Evolutionary conservation across 1,139 yeast species (phyloP).

Genomic region (Magnusiomyces ingens): DNA sequence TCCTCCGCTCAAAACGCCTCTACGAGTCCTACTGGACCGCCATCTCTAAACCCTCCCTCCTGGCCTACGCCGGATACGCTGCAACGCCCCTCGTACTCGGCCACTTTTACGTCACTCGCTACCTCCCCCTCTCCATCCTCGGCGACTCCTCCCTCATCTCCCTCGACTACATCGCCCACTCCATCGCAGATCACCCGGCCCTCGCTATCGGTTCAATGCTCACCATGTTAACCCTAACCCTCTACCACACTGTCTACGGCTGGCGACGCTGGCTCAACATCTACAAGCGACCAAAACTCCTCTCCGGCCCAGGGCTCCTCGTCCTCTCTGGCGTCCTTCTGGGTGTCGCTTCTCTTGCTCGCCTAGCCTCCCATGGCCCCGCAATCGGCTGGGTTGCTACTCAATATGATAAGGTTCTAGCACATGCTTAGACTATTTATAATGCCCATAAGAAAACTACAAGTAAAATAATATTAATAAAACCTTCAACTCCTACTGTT

Average conservation of each 20-base stretch:
- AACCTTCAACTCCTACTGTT: too few species aligned
- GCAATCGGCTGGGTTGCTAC: conserved; percentile 23
- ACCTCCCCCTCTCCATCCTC: conserved; percentile 46
- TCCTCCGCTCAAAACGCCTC: conserved; percentile 27
- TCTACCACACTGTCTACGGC: conserved; percentile 41
- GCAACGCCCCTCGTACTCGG: conserved; percentile 41
- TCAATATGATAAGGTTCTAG: conserved; percentile 18
- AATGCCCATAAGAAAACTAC: not conserved
- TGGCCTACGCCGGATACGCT: conserved; percentile 55
- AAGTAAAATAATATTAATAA: too few species aligned
- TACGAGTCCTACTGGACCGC: conserved; percentile 27
- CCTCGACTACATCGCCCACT: conserved; percentile 47
- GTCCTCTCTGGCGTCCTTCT: conserved; percentile 12
- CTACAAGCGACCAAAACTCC: not conserved
- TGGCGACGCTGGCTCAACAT: conserved; percentile 31
- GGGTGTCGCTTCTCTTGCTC: conserved; percentile 17
- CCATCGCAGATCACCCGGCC: conserved; percentile 28
- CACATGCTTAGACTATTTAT: not conserved
- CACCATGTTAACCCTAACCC: conserved; percentile 27
- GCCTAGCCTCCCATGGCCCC: conserved; percentile 18
- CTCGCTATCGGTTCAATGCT: conserved; percentile 19
- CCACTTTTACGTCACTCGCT: conserved; percentile 47
- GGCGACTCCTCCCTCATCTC: conserved; percentile 60
- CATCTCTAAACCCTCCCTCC: conserved; percentile 36
- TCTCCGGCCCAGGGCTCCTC: not conserved